Percentiles rank a stretch among this genome's conserved stretches.
Conservation (phyloP, 2,329 filamentous ascomycete species). For the Hypoxylon sp. region DNA sequence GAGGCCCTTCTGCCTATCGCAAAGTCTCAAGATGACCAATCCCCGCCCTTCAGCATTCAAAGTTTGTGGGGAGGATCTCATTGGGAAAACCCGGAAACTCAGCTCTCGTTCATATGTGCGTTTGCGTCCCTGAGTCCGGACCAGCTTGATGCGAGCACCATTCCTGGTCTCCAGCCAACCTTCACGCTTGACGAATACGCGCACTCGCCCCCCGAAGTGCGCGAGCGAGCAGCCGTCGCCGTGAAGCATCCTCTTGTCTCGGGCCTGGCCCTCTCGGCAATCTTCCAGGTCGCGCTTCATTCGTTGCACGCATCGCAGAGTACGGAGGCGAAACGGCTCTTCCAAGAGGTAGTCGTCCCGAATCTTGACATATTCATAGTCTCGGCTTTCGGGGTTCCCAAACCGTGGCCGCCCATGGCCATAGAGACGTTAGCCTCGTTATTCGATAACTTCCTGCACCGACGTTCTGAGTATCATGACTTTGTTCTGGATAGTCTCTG, state of each 20-base stretch:
- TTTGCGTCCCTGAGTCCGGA: constrained; percentile 82
- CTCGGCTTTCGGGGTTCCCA: constrained; percentile 80
- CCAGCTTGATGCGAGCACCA: constrained; percentile 84
- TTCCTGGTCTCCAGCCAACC: constrained; percentile 82
- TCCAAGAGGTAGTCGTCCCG: constrained; percentile 75
- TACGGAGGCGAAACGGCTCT: constrained; percentile 72
- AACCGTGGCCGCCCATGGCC: constrained; percentile 81
- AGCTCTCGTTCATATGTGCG: constrained; percentile 92
- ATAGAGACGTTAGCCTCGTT: constrained; percentile 80
- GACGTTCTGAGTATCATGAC: constrained; percentile 80
- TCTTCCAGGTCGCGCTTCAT: constrained; percentile 74
- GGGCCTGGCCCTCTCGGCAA: constrained; percentile 80
- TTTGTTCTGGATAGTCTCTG: constrained; percentile 93
- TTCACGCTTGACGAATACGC: constrained; percentile 74
- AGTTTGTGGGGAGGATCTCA: constrained; percentile 84
- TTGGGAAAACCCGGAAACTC: constrained; percentile 88
- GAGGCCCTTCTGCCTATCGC: constrained; percentile 81
- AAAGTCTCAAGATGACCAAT: constrained; percentile 62
- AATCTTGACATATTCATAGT: constrained; percentile 85
- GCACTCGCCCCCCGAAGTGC: constrained; percentile 62
- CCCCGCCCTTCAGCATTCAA: constrained; percentile 81
- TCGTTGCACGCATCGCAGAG: constrained; percentile 72
- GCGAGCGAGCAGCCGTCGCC: constrained; percentile 69
- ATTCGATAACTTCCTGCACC: constrained; percentile 86
- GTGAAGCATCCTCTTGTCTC: constrained; percentile 90